Conservation (phyloP, 2,329 filamentous ascomycete species). For the Akanthomyces uredinophilus region DNA sequence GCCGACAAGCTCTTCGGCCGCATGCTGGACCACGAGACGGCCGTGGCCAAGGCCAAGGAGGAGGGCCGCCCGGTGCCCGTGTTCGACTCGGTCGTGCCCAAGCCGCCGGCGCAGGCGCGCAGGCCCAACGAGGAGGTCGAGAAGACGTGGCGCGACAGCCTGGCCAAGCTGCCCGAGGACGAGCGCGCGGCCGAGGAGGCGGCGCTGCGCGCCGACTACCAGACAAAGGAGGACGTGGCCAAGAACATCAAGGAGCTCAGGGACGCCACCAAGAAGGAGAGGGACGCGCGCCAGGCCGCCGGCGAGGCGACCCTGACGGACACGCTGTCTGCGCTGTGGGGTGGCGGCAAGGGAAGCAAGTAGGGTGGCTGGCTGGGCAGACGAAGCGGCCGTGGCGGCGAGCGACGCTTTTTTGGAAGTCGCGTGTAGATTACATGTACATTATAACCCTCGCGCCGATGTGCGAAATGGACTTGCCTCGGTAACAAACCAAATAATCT, state of each 20-base stretch:
- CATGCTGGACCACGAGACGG: slow-evolving; percentile 76
- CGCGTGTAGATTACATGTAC: slow-evolving; percentile 4
- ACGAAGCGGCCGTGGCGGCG: not conserved
- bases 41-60: slow-evolving; percentile 63
- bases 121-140: slow-evolving; percentile 42
- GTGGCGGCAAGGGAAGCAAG: slow-evolving; percentile 23
- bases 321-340: slow-evolving; percentile 25
- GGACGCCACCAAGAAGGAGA: slow-evolving; percentile 52
- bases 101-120: slow-evolving; percentile 21
- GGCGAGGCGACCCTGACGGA: slow-evolving; percentile 29
- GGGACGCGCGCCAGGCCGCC: slow-evolving; percentile 36
- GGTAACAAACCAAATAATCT: not conserved
- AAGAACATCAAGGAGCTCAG: slow-evolving; percentile 49
- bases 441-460: not conserved
- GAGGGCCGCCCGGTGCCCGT: slow-evolving; percentile 53
- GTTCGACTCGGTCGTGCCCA: slow-evolving; percentile 53
- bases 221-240: slow-evolving; percentile 56
- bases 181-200: slow-evolving; percentile 60
- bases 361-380: slow-evolving; percentile 8
- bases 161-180: slow-evolving; percentile 52
- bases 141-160: slow-evolving; percentile 46
- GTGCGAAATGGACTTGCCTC: not conserved
- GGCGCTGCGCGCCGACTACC: slow-evolving; percentile 57
- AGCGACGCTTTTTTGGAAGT: not conserved
- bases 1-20: slow-evolving; percentile 85